Percentiles rank a stretch among this genome's conserved stretches.
These are phyloP conservation scores for Nothophoma quercina DNA, from an alignment of 2,329 filamentous ascomycete species.

Conservation along the genomic window DNA sequence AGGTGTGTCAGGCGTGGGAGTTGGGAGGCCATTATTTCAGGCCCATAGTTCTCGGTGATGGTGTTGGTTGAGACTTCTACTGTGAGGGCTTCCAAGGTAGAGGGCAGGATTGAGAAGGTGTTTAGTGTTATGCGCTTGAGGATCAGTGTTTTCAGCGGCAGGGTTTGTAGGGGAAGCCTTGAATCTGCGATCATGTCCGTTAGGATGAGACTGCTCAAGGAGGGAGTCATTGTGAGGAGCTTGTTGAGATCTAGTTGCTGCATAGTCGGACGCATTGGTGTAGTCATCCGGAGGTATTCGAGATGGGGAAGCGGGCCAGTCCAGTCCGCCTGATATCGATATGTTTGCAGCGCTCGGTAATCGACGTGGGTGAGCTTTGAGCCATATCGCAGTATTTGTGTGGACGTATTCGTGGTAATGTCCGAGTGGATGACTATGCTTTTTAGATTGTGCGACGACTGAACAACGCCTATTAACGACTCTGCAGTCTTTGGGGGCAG, in stretches of 20 bases:
- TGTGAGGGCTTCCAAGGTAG: conserved; percentile 26
- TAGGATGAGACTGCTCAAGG: conserved; percentile 16
- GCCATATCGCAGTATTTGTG: conserved; percentile 38
- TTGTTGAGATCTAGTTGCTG: background rate
- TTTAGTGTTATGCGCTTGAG: conserved; percentile 13
- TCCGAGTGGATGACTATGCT: conserved; percentile 35
- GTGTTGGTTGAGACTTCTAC: conserved; percentile 1
- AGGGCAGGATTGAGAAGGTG: conserved; percentile 21
- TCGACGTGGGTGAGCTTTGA: conserved; percentile 36
- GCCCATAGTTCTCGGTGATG: background rate
- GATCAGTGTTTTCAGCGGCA: conserved; percentile 15
- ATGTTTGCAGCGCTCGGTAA: conserved; percentile 16
- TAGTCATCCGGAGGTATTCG: conserved; percentile 21
- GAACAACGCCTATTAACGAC: conserved; percentile 41
- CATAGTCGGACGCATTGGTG: background rate
- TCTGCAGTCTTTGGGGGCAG: conserved; percentile 32
- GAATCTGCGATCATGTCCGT: background rate
- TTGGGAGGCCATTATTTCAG: background rate
- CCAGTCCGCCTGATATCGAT: conserved; percentile 26
- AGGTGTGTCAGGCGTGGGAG: conserved; percentile 30
- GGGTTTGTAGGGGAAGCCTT: background rate
- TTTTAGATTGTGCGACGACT: conserved; percentile 34
- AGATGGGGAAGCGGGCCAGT: conserved; percentile 36
- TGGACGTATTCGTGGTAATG: conserved; percentile 35
- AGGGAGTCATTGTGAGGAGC: conserved; percentile 1